Evolutionary conservation across 2,329 filamentous ascomycete species (phyloP), one percentile per base, ranked within the genome.

Genomic region (Graphilbum sp.): DNA sequence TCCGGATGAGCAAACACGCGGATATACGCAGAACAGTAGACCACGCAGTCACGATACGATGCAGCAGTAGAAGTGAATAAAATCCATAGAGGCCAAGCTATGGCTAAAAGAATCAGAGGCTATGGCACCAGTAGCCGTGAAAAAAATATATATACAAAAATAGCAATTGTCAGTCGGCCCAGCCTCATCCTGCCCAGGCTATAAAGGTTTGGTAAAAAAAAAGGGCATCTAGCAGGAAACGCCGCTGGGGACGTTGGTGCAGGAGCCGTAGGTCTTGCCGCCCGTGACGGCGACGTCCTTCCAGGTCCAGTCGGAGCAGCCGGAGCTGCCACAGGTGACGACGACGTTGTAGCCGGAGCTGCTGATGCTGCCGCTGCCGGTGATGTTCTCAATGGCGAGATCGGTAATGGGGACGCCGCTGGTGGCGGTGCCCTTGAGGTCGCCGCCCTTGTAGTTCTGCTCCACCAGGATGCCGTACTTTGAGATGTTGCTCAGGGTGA

Each of bases 371-470:
- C 58, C 53, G 2, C 44, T 51, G 8, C 66, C 66, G 4, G 54
- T 55, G 13, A 69, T 49, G n/a, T 49, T 54, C 3, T 59, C 62
- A 43, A 69, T 63, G 3, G 57, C 57, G 12, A 68, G 60, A 34
- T 59, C 62, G 19, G 53, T 58, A 9, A 65, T 69, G 6, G 66
- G 63, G 2, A 47, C 31, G 9, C 46, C 48, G 2, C 54, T 59
- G 3, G 57, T 50, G 8, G 52, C 55, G 6, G 50, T 46, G 21
- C 45, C 45, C 0, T 44, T 35, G 5, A 61, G 57, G 32, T 58
- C 58, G 35, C 62, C 61, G 45, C 63, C 63, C 48, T 62, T 54
- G 47, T 72, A 74, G 50, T 73, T 67, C 55, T 76, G 72, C 52
- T 74, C 57, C 41, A 76, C 63, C 36, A 73, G 58, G 41, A 75